phyloP scores from a whole-genome alignment of 2,329 filamentous ascomycete species.

The Calcarisporium arbuscula region DNA sequence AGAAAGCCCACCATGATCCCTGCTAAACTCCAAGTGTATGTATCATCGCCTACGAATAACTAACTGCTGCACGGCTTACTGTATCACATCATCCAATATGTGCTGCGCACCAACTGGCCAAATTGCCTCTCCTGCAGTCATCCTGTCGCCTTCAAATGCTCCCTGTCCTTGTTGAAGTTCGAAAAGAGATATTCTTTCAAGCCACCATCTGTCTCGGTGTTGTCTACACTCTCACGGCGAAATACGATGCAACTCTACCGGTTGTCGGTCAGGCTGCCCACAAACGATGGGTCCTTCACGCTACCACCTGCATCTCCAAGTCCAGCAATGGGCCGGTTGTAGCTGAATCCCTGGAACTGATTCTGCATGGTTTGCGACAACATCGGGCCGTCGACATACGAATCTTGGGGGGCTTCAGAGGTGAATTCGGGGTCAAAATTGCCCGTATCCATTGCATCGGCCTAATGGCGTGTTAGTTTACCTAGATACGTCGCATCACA shows the following conservation, averaged over 20 bases:
- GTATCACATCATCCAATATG: no score
- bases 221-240: no score
- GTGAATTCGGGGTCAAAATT: conserved; percentile 96
- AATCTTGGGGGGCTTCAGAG: conserved; percentile 80
- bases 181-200: neutral
- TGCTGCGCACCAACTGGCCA: no score
- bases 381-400: conserved; percentile 83
- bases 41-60: conserved; percentile 1
- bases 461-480: conserved; percentile 33
- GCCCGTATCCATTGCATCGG: conserved; percentile 80
- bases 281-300: conserved; percentile 76
- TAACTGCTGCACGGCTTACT: no score
- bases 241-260: conserved; percentile 22
- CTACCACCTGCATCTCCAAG: conserved; percentile 90
- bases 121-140: no score
- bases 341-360: conserved; percentile 93
- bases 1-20: conserved; percentile 11
- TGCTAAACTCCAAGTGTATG: conserved; percentile 13
- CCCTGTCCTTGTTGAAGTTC: neutral
- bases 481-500: neutral
- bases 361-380: conserved; percentile 95
- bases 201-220: no score
- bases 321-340: conserved; percentile 91
- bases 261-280: conserved; percentile 52
- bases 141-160: no score